A percentile compares a stretch with the other conserved stretches of the same genome.
phyloP scores from a whole-genome alignment of 441 rosid species.

The Omphalea diandra region DNA sequence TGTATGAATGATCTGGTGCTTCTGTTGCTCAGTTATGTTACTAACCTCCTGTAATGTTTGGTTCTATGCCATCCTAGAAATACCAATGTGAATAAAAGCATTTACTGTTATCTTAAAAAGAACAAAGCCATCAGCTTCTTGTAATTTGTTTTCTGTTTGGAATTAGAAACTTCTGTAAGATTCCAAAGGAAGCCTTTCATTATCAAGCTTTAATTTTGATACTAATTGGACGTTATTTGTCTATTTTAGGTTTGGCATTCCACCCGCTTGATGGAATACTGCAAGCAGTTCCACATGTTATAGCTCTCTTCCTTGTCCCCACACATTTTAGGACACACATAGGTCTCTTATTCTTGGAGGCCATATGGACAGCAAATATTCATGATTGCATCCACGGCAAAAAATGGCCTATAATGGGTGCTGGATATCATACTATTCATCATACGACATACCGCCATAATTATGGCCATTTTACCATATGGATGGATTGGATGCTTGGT shows the following conservation, averaged over 20 bases:
- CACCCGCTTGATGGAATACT: constrained; percentile 95
- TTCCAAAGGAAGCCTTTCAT: not conserved
- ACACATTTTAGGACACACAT: constrained; percentile 74
- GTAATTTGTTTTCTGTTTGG: not conserved
- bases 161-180: not conserved
- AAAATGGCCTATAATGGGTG: constrained; percentile 94
- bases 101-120: not conserved
- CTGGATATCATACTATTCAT: constrained; percentile 97
- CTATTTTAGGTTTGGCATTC: constrained; percentile 80
- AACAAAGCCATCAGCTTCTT: not conserved
- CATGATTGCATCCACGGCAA: constrained; percentile 88
- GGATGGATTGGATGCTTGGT: constrained; percentile 99
- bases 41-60: not conserved
- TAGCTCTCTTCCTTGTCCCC: constrained; percentile 74
- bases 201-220: not conserved
- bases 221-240: constrained; percentile 14
- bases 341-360: constrained; percentile 75
- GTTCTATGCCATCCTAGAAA: too few species aligned
- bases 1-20: not conserved
- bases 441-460: constrained; percentile 91
- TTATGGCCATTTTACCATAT: constrained; percentile 91
- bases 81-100: too few species aligned
- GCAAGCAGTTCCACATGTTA: constrained; percentile 85
- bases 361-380: constrained; percentile 85
- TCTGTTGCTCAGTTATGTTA: not conserved